phyloP scores from a whole-genome alignment of 345 rosid genomes.

The Eucalyptus leucophloia region DNA sequence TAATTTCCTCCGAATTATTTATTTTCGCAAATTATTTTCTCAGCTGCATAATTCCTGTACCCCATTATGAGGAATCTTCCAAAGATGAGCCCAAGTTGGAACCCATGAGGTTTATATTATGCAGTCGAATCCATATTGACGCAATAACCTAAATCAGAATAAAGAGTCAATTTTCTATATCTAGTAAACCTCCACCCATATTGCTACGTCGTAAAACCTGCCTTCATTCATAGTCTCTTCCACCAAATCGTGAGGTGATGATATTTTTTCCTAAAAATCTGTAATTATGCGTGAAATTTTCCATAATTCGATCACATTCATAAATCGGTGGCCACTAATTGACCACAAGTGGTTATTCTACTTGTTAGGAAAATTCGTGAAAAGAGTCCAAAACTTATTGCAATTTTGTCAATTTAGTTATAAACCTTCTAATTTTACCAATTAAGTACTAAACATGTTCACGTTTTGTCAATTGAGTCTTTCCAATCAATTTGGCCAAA shows the following conservation, averaged over 20 bases:
- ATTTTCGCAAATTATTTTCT: not conserved
- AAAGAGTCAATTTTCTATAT: not conserved
- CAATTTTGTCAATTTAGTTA: no score
- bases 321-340: not conserved
- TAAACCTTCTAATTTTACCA: accelerated
- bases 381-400: no score
- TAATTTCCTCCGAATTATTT: not conserved
- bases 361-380: not conserved
- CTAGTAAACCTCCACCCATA: not conserved
- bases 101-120: not conserved
- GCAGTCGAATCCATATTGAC: not conserved
- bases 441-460: no score
- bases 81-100: not conserved
- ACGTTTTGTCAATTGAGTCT: no score
- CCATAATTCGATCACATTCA: not conserved
- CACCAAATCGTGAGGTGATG: not conserved
- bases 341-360: not conserved
- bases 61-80: not conserved
- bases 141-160: not conserved
- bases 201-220: not conserved
- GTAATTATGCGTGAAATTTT: not conserved
- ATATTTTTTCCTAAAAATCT: not conserved
- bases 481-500: no score
- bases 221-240: not conserved
- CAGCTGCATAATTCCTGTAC: not conserved